Conservation (phyloP, 2,329 filamentous ascomycete genomes). For the Colletotrichum plurivorum region DNA sequence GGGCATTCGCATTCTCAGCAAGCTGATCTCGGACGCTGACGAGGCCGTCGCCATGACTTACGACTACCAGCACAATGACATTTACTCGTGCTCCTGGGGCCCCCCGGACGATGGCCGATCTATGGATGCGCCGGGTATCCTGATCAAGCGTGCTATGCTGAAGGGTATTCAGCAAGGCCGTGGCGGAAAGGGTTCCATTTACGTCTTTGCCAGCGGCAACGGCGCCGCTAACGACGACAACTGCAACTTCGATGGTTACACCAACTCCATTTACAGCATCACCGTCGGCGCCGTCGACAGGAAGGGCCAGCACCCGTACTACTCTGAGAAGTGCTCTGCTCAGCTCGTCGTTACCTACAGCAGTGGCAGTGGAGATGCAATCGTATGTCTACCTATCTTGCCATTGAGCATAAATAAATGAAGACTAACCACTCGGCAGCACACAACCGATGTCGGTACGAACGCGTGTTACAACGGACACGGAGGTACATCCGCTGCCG, state of each 20-base stretch:
- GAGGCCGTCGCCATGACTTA: conserved; percentile 95
- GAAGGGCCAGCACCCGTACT: conserved; percentile 90
- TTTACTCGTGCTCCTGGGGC: conserved; percentile 99
- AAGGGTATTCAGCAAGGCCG: conserved; percentile 93
- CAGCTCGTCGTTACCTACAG: conserved; percentile 97
- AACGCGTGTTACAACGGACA: conserved; percentile 86
- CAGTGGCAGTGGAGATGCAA: conserved; percentile 88
- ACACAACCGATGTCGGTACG: conserved; percentile 93
- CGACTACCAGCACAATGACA: conserved; percentile 90
- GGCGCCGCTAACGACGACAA: conserved; percentile 91
- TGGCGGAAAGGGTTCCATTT: conserved; percentile 87
- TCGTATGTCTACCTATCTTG: conserved; percentile 63
- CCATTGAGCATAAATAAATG: neutral
- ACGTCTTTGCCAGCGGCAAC: conserved; percentile 97
- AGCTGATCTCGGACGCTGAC: conserved; percentile 90
- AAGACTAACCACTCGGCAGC: conserved; percentile 58
- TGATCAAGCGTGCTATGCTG: conserved; percentile 92
- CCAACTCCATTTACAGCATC: conserved; percentile 99
- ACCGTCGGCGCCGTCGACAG: conserved; percentile 94
- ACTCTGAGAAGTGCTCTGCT: conserved; percentile 96
- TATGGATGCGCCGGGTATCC: conserved; percentile 92
- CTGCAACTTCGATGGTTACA: conserved; percentile 99
- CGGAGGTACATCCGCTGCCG: conserved; percentile 95
- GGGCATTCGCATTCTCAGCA: conserved; percentile 92
- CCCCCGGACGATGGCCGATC: conserved; percentile 92